Base-by-base conservation (phyloP, 345 rosid species). In the Melaleuca quinquenervia region DNA sequence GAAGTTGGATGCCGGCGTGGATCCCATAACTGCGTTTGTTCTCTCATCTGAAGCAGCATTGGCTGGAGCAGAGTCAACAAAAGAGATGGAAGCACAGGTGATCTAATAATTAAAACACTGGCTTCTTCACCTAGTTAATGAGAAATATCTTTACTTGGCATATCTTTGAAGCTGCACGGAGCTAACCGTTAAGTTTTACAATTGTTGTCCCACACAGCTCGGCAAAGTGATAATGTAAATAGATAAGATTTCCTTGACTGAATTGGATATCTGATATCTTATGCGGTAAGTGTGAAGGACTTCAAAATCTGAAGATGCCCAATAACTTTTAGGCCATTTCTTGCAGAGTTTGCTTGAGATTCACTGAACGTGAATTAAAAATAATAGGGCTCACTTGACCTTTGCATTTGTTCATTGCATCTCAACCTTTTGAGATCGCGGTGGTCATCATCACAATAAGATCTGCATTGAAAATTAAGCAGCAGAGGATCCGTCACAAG, bases 11-110 rank as follows among this genome's bases (percentile, higher is more conserved):
- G 95, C 92, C 18, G 99, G 98, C 54, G 92, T 88, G 83, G 94
- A 95, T 90, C 95, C 98, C 22, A 36, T 70, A 54, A 87, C 93
- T 76, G 96, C 98, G 11, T 96, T 96, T 82, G 41, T 91, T 88
- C 87, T 91, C 84, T 97, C 98, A 27, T 95, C 98, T 4, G 98
- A 95, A 90, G 98, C 96, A 27, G 98, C 98, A 85, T 78, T 93
- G 80, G 91, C 88, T 32, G 98, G 98, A 86, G 98, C 98, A 76
- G 97, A 96, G 90, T 92, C 97, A 85, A 97, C 99, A 86, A 93
- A 89, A 88, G 82, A 89, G 83, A 96, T 97, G 98, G 93, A 89
- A 85, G 99, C 99, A 44, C 98, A 95, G 99, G 98, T 96, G 52
- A 26, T 84, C 88, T 85, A 41, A 82, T 62, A 21, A 83, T 52